Evolutionary conservation across 1,284 basidiomycete genomes (phyloP).

Genomic region (Cryptococcus sp.): DNA sequence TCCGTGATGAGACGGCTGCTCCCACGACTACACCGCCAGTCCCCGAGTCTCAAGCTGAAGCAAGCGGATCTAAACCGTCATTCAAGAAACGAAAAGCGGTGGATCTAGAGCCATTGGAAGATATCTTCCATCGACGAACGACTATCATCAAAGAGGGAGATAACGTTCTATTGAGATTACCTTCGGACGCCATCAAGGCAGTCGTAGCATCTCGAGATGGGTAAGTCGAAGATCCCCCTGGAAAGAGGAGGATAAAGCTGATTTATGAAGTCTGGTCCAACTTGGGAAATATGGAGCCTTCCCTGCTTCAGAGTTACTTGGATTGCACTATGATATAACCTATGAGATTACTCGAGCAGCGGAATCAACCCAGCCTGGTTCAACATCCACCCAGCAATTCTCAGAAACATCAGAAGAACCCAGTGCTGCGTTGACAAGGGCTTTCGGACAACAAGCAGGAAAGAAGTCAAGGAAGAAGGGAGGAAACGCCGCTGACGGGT

Average conservation of each 20-base stretch:
- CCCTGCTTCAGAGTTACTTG: constrained; percentile 45
- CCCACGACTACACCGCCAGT: no score
- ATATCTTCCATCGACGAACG: constrained; percentile 32
- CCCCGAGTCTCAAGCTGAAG: no score
- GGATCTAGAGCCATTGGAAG: constrained; percentile 26
- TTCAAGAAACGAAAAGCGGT: no score
- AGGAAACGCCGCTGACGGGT: constrained; percentile 11
- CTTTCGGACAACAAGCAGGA: constrained; percentile 28
- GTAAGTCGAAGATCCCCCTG: constrained; percentile 21
- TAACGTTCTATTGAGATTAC: constrained; percentile 48
- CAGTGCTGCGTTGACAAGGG: not conserved
- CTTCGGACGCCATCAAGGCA: constrained; percentile 48
- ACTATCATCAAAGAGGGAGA: constrained; percentile 46
- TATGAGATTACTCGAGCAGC: constrained; percentile 43
- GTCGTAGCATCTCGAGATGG: constrained; percentile 42
- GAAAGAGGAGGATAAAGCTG: not conserved
- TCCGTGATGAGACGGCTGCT: no score
- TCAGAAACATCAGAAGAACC: constrained; percentile 6
- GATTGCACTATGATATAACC: constrained; percentile 49
- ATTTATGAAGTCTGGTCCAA: constrained; percentile 37
- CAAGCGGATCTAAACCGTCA: no score
- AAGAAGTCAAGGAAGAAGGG: constrained; percentile 35
- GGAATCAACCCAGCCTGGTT: not conserved
- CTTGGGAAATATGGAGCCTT: constrained; percentile 51
- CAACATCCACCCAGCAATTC: constrained; percentile 3